phyloP scores from a whole-genome alignment of 2,329 filamentous ascomycete species.

The Trichocomaceae sp. region DNA sequence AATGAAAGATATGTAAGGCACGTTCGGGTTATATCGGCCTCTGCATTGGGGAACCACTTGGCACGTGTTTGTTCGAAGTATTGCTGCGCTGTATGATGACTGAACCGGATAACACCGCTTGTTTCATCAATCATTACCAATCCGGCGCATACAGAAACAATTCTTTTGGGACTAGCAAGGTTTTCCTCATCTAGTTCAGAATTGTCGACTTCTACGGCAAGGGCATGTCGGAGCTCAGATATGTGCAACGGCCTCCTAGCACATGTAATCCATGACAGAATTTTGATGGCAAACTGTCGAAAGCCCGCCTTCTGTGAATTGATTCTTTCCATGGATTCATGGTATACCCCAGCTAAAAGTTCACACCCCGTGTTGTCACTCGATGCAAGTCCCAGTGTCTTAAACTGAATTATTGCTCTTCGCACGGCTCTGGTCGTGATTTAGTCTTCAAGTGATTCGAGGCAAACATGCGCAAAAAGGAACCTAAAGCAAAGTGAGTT shows the following conservation, averaged over 20 bases:
- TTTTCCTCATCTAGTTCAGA: neutral
- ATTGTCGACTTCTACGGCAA: neutral
- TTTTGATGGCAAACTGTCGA: slow-evolving; percentile 32
- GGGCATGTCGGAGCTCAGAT: slow-evolving; percentile 31
- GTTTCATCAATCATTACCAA: slow-evolving; percentile 27
- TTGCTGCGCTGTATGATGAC: slow-evolving; percentile 30
- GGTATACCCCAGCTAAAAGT: slow-evolving; percentile 38
- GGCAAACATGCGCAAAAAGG: slow-evolving; percentile 21
- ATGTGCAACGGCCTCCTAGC: slow-evolving; percentile 30
- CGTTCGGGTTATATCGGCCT: slow-evolving; percentile 13
- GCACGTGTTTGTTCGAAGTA: slow-evolving; percentile 21
- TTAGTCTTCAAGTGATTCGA: slow-evolving; percentile 18
- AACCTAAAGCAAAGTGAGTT: slow-evolving; percentile 19
- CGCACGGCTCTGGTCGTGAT: slow-evolving; percentile 25
- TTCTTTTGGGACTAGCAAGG: slow-evolving; percentile 23
- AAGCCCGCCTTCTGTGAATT: slow-evolving; percentile 29
- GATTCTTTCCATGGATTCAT: slow-evolving; percentile 39
- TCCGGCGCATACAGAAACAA: slow-evolving; percentile 26
- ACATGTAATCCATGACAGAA: slow-evolving; percentile 38
- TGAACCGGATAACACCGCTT: slow-evolving; percentile 25
- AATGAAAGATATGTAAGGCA: slow-evolving; percentile 22
- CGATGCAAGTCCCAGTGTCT: neutral
- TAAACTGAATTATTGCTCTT: slow-evolving; percentile 9
- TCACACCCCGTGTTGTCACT: neutral
- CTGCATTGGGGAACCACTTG: slow-evolving; percentile 20